These are phyloP conservation scores for Bacterosira constricta DNA, from an alignment of 108 stramenopile genomes.

Conservation along the genomic window DNA sequence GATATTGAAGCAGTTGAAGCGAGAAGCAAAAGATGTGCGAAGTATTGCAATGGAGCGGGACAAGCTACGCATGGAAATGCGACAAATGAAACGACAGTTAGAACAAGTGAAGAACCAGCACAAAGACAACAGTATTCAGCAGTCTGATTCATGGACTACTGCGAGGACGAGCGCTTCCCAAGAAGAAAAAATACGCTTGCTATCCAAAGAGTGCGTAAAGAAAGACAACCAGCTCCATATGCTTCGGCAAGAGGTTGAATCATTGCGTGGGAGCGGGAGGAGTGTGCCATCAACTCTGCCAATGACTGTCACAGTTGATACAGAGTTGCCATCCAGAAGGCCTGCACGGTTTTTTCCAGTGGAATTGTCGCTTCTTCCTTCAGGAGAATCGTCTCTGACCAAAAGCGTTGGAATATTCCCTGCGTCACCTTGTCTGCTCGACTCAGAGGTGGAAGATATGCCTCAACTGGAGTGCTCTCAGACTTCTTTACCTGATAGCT, in stretches of 20 bases:
- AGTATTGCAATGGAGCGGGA: slow-evolving; percentile 60
- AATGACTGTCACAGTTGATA: slow-evolving; percentile 26
- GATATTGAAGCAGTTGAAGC: slow-evolving; percentile 40
- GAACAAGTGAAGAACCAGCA: slow-evolving; percentile 6
- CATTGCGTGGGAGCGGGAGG: slow-evolving; percentile 35
- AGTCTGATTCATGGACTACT: slow-evolving; percentile 5
- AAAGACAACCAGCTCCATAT: slow-evolving; percentile 45
- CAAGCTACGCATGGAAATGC: slow-evolving; percentile 56
- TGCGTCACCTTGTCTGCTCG: slow-evolving; percentile 38
- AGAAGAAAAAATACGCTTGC: slow-evolving; percentile 32
- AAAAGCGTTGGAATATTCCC: slow-evolving; percentile 6
- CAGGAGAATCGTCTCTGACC: not conserved
- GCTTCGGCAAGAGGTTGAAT: slow-evolving; percentile 45
- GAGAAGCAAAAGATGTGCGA: slow-evolving; percentile 58
- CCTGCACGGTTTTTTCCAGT: slow-evolving; percentile 12
- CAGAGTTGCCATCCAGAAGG: not conserved
- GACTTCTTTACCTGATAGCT: slow-evolving; percentile 23
- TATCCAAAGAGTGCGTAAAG: slow-evolving; percentile 26
- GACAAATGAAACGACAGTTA: slow-evolving; percentile 51
- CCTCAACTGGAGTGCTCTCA: slow-evolving; percentile 31
- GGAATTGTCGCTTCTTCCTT: not conserved
- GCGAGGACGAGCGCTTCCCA: slow-evolving; percentile 5
- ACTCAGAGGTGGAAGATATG: slow-evolving; percentile 32
- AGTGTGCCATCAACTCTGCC: slow-evolving; percentile 30
- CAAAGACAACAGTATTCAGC: not conserved